Percentiles rank a stretch among this genome's conserved stretches.
Conservation (phyloP, 164 flowering plant species). For the Kingdonia uniflora region DNA sequence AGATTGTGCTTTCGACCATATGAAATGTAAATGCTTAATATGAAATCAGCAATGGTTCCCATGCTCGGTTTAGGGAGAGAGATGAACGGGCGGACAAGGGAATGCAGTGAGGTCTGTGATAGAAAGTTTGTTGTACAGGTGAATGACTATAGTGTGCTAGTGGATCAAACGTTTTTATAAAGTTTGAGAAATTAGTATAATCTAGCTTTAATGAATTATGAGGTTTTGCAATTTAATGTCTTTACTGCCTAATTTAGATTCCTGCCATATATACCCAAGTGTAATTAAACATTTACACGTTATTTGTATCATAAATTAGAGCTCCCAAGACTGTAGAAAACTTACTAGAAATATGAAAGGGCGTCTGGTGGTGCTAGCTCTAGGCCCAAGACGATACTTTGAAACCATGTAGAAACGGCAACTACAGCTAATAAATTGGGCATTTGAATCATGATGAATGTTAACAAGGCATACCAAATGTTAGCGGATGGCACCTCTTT, state of each 20-base stretch:
- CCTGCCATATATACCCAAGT: neutral
- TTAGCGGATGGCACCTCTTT: neutral
- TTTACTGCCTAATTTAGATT: neutral
- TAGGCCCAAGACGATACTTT: neutral
- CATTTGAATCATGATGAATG: no score
- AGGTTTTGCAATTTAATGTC: neutral
- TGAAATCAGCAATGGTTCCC: constrained; percentile 11
- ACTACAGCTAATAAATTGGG: neutral
- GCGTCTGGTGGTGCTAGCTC: neutral
- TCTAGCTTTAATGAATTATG: neutral
- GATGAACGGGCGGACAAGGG: neutral
- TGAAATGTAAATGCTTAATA: constrained; percentile 22
- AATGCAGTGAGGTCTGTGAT: constrained; percentile 1
- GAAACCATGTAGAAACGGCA: neutral
- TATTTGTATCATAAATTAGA: no score
- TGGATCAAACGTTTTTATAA: neutral
- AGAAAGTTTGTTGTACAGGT: constrained; percentile 3
- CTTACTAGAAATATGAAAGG: neutral
- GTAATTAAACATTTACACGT: neutral
- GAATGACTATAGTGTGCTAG: constrained; percentile 2
- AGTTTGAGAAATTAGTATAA: neutral
- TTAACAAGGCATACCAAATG: no score
- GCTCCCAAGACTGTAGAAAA: neutral
- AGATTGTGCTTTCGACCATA: constrained; percentile 13
- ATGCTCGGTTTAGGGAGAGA: constrained; percentile 7